These are phyloP conservation scores for Arachnomyces sp. DNA, from an alignment of 2,329 filamentous ascomycete genomes.

Conservation along the genomic window DNA sequence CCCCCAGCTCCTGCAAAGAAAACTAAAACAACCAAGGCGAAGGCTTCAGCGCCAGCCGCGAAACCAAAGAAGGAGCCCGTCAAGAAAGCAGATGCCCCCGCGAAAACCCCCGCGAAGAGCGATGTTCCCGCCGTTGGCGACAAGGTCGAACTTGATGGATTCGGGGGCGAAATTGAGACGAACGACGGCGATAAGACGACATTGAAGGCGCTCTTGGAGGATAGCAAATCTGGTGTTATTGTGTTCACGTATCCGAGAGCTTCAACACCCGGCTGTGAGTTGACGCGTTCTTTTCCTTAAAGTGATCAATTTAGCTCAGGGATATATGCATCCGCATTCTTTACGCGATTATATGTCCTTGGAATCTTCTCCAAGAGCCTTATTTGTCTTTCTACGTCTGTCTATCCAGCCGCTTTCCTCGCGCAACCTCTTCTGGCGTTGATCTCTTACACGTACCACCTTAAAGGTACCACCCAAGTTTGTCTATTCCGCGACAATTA, in stretches of 20 bases:
- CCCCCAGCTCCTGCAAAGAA: slow-evolving; percentile 9
- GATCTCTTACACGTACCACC: slow-evolving; percentile 9
- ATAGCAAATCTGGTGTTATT: slow-evolving; percentile 78
- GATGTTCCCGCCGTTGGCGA: slow-evolving; percentile 38
- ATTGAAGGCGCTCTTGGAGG: slow-evolving; percentile 69
- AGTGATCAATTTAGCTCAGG: too few species aligned
- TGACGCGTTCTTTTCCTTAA: slow-evolving; percentile 9
- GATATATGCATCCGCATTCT: too few species aligned
- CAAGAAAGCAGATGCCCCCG: slow-evolving; percentile 20
- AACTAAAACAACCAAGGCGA: slow-evolving; percentile 18
- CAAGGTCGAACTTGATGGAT: slow-evolving; percentile 45
- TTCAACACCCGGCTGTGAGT: slow-evolving; percentile 86
- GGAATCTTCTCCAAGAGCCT: too few species aligned
- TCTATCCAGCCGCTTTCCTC: too few species aligned
- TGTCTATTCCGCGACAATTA: slow-evolving; percentile 89
- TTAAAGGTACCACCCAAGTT: slow-evolving; percentile 80
- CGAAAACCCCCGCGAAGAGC: slow-evolving; percentile 9
- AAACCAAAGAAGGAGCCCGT: slow-evolving; percentile 22
- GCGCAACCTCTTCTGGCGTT: background rate
- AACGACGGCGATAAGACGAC: slow-evolving; percentile 75
- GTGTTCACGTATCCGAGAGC: slow-evolving; percentile 95
- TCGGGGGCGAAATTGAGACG: slow-evolving; percentile 67
- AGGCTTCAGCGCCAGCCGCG: slow-evolving; percentile 18
- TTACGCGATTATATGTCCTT: too few species aligned
- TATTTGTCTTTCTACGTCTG: too few species aligned